Base-by-base conservation (phyloP, 306 rosid species). In the Cucumis cinereus region DNA sequence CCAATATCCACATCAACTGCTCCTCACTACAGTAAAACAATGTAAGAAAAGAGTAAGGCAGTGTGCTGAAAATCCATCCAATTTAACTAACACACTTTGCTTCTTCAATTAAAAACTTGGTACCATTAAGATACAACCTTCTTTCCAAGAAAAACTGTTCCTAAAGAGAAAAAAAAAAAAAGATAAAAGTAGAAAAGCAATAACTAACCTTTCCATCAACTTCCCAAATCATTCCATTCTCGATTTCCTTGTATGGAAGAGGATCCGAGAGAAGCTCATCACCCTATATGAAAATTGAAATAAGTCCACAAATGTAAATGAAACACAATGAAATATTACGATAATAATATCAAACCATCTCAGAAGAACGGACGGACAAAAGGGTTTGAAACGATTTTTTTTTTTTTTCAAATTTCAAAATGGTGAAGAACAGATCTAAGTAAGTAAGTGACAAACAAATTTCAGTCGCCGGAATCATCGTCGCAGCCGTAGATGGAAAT, bases 181-280 rank as follows among this genome's bases (percentile, higher is more conserved):
- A 30, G 35, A 30, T 3, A n/a, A 8, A 4, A n/a, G 20, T 24
- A 57, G 81, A 47, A 13, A 8, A 47, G 35, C 24, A 19, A 47
- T 20, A 38, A 78, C 90, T 3, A 30, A 89, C 94, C 94, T 89
- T 90, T 43, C 98, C 98, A 5, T 82, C 89, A 54, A 92, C 96
- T 83, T 92, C 98, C 98, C 94, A 92, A 67, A 92, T 64, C 22
- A 81, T 64, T 77, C 98, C 92, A 78, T 92, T 87, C 52, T 87
- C 67, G 20, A 85, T 78, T 86, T 92, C 98, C 81, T 66, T 86
- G 87, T 90, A 90, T 0, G 78, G 79, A 36, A 87, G 90, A 8
- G 96, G 89, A 80, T 92, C 92, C 11, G 96, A 92, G 86, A 92
- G 91, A 82, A 92, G 96, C 88, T 92, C 96, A 19, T 90, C 98